Base-by-base conservation (phyloP, 2,329 filamentous ascomycete genomes). In the Trichoderma arundinaceum region DNA sequence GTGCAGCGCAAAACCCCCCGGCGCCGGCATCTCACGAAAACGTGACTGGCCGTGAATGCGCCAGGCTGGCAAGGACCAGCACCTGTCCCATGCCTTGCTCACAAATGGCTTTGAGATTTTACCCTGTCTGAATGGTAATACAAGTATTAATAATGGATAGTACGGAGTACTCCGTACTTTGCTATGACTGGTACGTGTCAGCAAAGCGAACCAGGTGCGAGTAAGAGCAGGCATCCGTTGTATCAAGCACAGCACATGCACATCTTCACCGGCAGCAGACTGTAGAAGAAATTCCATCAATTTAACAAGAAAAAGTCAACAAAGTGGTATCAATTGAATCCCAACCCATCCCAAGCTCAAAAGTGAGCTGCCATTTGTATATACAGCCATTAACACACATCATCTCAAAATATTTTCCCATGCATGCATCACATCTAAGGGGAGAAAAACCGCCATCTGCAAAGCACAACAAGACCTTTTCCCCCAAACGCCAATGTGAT, bases 271-370 rank as follows among this genome's bases (percentile, higher is more conserved):
- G 33, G 7, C n/a, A n/a, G n/a, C n/a, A n/a, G n/a, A n/a, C n/a
- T n/a, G 3, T 9, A 10, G n/a, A 48, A 9, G 7, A 13, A 17
- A 17, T 4, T 49, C 6, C 4, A 22, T 49, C 35, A 46, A 3
- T 28, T 4, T 4, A 22, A 15, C 35, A 46, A 33, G 2, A 12
- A 33, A 19, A n/a, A 61, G 19, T 51, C 58, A 61, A 61, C 46
- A 61, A 44, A 53, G 65, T 67, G 67, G 67, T 68, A 68, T 68
- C 67, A 68, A 68, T 53, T 63, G 48, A 57, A 54, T 53, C 63
- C 52, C 52, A 22, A 39, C 33, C 64, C 49, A n/a, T 62, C 35
- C 59, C 59, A 54, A 32, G 63, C 44, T 41, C 53, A 44, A 19
- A 65, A 48, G 32, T 32, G 33, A 53, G 28, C 49, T 46, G 22